Base-by-base conservation (phyloP, 169 alveolate genomes). In the Cryptosporidium meleagridis region DNA sequence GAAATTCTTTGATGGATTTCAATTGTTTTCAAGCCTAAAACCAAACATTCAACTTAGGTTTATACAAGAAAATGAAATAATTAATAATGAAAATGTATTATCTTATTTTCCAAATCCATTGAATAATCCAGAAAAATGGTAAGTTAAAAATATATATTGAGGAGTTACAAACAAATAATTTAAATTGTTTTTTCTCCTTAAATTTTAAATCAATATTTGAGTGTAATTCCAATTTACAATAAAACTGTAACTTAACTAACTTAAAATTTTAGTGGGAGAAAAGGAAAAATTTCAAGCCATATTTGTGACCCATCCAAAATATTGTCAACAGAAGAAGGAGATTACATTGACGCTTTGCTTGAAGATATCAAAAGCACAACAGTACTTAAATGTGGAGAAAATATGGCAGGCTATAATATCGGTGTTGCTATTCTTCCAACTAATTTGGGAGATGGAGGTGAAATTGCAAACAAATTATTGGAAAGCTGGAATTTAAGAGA, bases 391-490 rank as follows among this genome's bases (percentile, higher is more conserved):
- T 80, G 89, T 65, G 89, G 89, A 1, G 65, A 67, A 33, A 31
- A 23, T 16, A 59, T 26, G 73, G 37, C 68, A 31, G 89, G 89
- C 8, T 80, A 80, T 29, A 59, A 59, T 48, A 80, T 80, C 14
- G 89, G 75, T 23, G 75, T 80, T 35, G 89, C 89, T 21, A 65
- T 80, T 16, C 39, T 80, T 31, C 80, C 89, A 21, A 8, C 80
- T 21, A 80, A 39, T 26, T 23, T 65, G 52, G 89, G 89, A 59
- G 75, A 80, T 48, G 75, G 75, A 23, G 62, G 80, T 18, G 59
- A 59, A 14, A 80, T 80, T 62, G 80, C 89, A 4, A 80, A 59
- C 12, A 21, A 80, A 33, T 37, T 80, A n/a, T 58, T 80, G 53
- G 53, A 80, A 44, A 65, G 73, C 12, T 80, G 89, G 89, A 80